Evolutionary conservation across 208 protist genomes (phyloP), one percentile per base, ranked within the genome.

Genomic region (Trypanosoma lewisi): DNA sequence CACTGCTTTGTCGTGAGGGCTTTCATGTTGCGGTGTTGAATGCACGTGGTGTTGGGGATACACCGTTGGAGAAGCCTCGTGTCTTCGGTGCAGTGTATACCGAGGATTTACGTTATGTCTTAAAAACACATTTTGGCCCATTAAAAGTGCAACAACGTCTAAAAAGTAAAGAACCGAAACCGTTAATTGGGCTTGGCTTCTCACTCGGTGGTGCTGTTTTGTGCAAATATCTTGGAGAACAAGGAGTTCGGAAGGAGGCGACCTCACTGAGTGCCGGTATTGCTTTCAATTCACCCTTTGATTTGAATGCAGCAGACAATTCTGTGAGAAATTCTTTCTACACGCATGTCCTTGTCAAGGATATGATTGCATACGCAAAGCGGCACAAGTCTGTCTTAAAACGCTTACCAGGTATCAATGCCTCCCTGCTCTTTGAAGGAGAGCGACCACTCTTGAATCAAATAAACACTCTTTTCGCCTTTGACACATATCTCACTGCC

Each of bases 81-180:
- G 60, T 85, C n/a, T 87, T 87, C 44, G 78, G 67, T 25, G 83
- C 75, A 2, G 47, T 85, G 30, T 85, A 82, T 55, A 88, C 83
- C 8, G 62, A 68, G 3, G 86, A 93, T 66, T 11, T 89, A 11
- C 83, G 83, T 23, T 60, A 78, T 57, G 65, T 82, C 4, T 54
- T 89, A 51, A 27, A 67, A n/a, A 47, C 72, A 42, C 17, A 70
- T 44, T 67, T 92, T 16, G 81, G 67, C 1, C 54, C 19, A 8
- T 62, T 45, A 51, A 47, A 75, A 50, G 19, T 74, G 62, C n/a
- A 57, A 17, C 23, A 67, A 69, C 63, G 69, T 41, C 63, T 86
- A 19, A 47, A 27, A 4, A n/a, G 63, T 39, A 28, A 21, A 0
- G 63, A 72, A 8, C 28, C 51, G 16, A 45, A 82, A 17, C 82